Base-by-base conservation (phyloP, 345 rosid species). In the Linum trigynum region DNA sequence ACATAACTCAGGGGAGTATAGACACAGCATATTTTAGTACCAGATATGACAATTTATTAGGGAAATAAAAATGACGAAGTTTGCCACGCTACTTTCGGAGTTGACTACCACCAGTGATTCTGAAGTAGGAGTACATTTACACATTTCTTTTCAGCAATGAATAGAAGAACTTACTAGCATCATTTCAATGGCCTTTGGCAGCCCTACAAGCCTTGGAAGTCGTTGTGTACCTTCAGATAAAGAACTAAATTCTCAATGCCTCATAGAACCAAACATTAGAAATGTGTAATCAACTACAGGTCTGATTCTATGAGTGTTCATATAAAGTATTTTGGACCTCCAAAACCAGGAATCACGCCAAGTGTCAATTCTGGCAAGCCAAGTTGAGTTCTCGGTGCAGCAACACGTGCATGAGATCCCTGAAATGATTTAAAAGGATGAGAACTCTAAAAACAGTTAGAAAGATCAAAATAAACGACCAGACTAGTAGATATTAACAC, bases 341-440 rank as follows among this genome's bases (percentile, higher is more conserved):
- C 98, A 60, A 84, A 86, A 23, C 98, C 98, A 23, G 98, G 98
- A 68, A 92, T 88, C 51, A 90, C 73, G 65, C 98, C 98, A 23
- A 92, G 94, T 7, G 97, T 77, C 67, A 90, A 74, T 76, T 92
- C 98, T n/a, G 97, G 98, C 83, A 90, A 79, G 61, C 89, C 97
- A 62, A 90, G 84, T 69, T 85, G 98, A 74, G 90, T 75, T 75
- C 78, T 84, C 4, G 94, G 91, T 39, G 86, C 76, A 61, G 97
- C 89, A 74, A 90, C 67, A 39, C 97, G 96, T 7, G 96, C 97
- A 79, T 90, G 94, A 76, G 97, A 87, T 16, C 85, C 98, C 98
- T 92, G 77, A 65, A 57, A 51, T 43, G 56, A 56, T 38, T 9
- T 64, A 58, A 63, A 57, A 51, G 3, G 4, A 62, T 53, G 32